Conservation (phyloP, 441 rosid species). For the Pelargonium myrrhifolium region DNA sequence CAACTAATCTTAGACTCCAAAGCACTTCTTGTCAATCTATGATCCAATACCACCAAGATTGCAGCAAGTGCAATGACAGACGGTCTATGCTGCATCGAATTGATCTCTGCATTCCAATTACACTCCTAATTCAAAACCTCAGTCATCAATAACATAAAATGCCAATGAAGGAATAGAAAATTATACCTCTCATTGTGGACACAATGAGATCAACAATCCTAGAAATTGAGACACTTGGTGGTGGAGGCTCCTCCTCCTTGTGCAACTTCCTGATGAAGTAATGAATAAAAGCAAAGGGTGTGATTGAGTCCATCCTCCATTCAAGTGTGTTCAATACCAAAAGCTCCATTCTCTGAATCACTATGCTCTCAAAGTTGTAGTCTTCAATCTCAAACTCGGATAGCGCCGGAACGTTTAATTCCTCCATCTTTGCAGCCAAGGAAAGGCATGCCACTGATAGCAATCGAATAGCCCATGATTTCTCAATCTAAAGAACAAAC, state of each 20-base stretch:
- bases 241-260: constrained; percentile 19
- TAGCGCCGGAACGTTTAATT: constrained; percentile 29
- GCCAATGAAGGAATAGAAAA: neutral
- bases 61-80: constrained; percentile 57
- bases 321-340: constrained; percentile 40
- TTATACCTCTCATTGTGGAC: constrained; percentile 37
- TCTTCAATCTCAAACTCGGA: constrained; percentile 30
- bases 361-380: constrained; percentile 22
- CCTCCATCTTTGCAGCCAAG: constrained; percentile 64
- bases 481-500: constrained; percentile 25
- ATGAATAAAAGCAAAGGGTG: constrained; percentile 47
- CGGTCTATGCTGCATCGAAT: constrained; percentile 38
- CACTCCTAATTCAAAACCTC: neutral
- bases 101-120: constrained; percentile 30
- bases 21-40: constrained; percentile 28
- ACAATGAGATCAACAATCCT: constrained; percentile 28
- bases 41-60: constrained; percentile 32
- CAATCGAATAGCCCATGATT: constrained; percentile 36
- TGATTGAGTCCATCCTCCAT: constrained; percentile 39
- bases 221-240: constrained; percentile 14
- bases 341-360: constrained; percentile 55
- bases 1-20: constrained; percentile 34
- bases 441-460: constrained; percentile 51
- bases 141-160: neutral
- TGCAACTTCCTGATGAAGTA: constrained; percentile 30